Evolutionary conservation across 495 filamentous ascomycete genomes (phyloP), one percentile per base, ranked within the genome.

Genomic region (Hypomontagnella submonticulosa): DNA sequence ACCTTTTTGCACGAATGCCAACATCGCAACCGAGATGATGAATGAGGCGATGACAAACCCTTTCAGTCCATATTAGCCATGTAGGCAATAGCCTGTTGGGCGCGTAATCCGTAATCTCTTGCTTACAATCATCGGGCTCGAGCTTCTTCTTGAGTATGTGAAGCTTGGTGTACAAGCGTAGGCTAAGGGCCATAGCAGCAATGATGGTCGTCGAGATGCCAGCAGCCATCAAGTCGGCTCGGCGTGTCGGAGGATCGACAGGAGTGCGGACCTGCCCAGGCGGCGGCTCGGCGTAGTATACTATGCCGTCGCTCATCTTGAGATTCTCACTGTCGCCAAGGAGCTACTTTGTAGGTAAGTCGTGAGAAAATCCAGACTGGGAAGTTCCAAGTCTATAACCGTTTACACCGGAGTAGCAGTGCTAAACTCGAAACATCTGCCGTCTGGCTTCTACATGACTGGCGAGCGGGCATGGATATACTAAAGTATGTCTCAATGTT

Each of bases 1-100:
- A 65, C 61, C 61, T 65, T 65, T 65, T 53, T 65, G 27, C 15
- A 65, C 61, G 47, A 65, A 65, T 8, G 18, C 61, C 18, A 65
- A 40, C 61, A 65, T 65, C 23, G 61, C 61, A 53, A 58, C 53
- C 13, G 61, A 65, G 11, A 65, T 37, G 8, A 58, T 32, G 36
- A 55, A 60, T 15, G 63, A 11, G 12, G 49, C 36, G 10, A 60
- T 60, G 6, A 66, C 63, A 48, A 66, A 49, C 55, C 56, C 63
- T 66, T 55, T 12, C 33, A 38, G 12, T 15, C 8, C 15, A 37
- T 20, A 23, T 60, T 56, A 60, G 55, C 16, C 13, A 12, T 3
- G 0, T 18, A 12, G 2, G 10, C 36, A 16, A 38, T 40, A 23
- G 10, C 12, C 15, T 37, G 19, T 2, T 23, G 37, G 18, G n/a